Conservation (phyloP, 345 rosid species). For the Populus deltoides region DNA sequence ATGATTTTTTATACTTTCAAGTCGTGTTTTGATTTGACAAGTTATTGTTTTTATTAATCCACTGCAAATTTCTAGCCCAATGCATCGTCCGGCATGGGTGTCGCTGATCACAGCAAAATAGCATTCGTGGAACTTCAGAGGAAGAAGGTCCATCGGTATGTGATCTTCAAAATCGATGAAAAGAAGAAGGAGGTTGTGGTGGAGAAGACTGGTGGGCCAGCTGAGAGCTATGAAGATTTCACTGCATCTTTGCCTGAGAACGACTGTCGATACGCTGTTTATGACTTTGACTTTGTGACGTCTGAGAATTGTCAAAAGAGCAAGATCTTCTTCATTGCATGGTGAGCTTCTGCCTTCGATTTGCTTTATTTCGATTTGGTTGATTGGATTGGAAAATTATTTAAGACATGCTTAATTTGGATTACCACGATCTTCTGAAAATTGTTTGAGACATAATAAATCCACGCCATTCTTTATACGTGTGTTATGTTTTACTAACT, state of each 20-base stretch:
- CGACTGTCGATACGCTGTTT: slow-evolving; percentile 11
- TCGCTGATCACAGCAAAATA: slow-evolving; percentile 32
- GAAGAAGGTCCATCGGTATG: slow-evolving; percentile 3
- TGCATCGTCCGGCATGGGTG: slow-evolving; percentile 28
- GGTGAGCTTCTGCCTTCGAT: background rate
- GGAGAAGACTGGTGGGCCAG: slow-evolving; percentile 10
- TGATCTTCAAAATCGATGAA: slow-evolving; percentile 9
- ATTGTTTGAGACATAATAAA: slow-evolving; percentile 1
- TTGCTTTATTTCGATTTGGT: too few species aligned
- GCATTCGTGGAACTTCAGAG: slow-evolving; percentile 16
- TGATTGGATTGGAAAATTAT: too few species aligned
- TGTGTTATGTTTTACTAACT: background rate
- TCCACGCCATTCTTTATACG: background rate
- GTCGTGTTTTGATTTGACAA: too few species aligned
- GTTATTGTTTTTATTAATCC: too few species aligned
- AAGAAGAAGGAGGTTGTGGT: slow-evolving; percentile 12
- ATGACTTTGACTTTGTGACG: slow-evolving; percentile 10
- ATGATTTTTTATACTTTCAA: too few species aligned
- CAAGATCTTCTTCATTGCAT: slow-evolving; percentile 10
- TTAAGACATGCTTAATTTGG: background rate
- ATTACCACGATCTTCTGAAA: background rate
- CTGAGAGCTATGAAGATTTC: slow-evolving; percentile 11
- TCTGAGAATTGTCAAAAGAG: slow-evolving; percentile 12
- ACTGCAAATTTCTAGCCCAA: slow-evolving; percentile 4
- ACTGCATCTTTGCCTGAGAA: slow-evolving; percentile 7